Evolutionary conservation across 345 rosid species (phyloP).

Genomic region (Erucastrum elatum): DNA sequence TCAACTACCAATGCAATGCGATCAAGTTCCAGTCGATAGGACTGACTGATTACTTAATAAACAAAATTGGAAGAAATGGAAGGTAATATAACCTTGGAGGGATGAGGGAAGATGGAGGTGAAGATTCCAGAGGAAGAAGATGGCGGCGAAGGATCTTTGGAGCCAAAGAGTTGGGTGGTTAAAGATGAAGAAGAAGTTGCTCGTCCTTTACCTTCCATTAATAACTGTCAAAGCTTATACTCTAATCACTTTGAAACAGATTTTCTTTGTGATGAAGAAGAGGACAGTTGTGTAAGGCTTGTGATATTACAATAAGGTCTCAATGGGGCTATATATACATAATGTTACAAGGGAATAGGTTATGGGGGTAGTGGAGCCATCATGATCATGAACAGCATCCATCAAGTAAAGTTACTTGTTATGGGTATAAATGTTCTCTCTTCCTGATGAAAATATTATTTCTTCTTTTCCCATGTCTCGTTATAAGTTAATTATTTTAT

Average conservation of each 20-base stretch:
- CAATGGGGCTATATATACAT: constrained; percentile 39
- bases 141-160: constrained; percentile 49
- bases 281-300: constrained; percentile 22
- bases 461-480: constrained; percentile 9
- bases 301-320: constrained; percentile 15
- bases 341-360: constrained; percentile 20
- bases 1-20: too few species aligned
- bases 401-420: constrained; percentile 8
- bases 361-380: constrained; percentile 36
- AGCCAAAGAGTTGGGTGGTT: constrained; percentile 71
- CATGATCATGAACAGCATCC: constrained; percentile 24
- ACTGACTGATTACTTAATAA: background rate
- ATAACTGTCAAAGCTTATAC: background rate
- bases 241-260: background rate
- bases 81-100: constrained; percentile 50
- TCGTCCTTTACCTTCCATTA: constrained; percentile 68
- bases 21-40: too few species aligned
- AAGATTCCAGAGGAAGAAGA: constrained; percentile 62
- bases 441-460: constrained; percentile 34
- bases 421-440: constrained; percentile 29
- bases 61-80: background rate
- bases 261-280: constrained; percentile 15
- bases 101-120: constrained; percentile 72
- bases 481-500: background rate
- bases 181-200: constrained; percentile 57